Base-by-base conservation (phyloP, 106 monocot species). In the Posidonia australis region DNA sequence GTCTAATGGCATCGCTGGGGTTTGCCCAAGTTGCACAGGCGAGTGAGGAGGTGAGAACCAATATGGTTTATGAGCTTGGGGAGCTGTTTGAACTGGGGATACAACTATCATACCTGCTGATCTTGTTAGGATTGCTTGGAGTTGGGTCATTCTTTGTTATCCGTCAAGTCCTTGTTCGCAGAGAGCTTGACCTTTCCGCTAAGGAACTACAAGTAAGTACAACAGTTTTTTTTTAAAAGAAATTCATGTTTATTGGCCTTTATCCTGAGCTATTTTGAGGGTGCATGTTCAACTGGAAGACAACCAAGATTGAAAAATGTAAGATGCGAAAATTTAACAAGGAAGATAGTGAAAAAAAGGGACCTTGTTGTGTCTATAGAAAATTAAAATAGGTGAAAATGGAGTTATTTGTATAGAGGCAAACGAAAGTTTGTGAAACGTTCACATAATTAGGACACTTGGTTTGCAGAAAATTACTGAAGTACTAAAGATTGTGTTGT, bases 31-130 rank as follows among this genome's bases (percentile, higher is more conserved):
- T 60, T 60, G 89, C 89, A 13, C 75, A 82, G 31, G 79, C 84
- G 7, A 84, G 79, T 17, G 77, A 60, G 0, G 76, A 77, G 60
- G 36, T 62, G 22, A 76, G 46, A 55, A 19, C 64, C 30, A 55
- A 84, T 59, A 69, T 72, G 81, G 76, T 94, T 60, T 94, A 89
- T 81, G 89, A 94, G 62, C 58, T 76, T 54, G 83, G 83, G 23
- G 93, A 89, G 75, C 71, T 89, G 20, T 94, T 94, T 73, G 93
- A 94, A 74, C 64, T 94, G 36, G 89, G 93, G 74, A 94, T 94
- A 56, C 93, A 94, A 51, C 71, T 94, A 22, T 77, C 86, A 54
- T 94, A 94, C 76, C 74, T 94, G 68, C 69, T 94, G 21, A 76
- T 84, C 31, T 70, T 94, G 31, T 70, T 94, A 43, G 93, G 83